A percentile compares a stretch with the other conserved stretches of the same genome.
Conservation (phyloP, 345 rosid species). For the Populus pruinosa region DNA sequence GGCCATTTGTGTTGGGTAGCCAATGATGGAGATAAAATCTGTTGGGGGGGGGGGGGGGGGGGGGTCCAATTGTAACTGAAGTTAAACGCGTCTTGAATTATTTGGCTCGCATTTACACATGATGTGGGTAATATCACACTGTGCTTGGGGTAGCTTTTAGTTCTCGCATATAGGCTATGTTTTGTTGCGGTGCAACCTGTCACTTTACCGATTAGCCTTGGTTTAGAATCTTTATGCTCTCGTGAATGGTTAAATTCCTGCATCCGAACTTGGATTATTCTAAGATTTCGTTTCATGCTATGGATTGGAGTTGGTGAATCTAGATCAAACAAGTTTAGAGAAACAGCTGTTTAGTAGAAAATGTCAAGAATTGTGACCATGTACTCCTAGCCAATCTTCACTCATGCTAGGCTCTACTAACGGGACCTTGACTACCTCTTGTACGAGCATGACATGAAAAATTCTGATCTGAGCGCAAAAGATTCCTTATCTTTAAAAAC, state of each 20-base stretch:
- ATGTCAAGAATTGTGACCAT: neutral
- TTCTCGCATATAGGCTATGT: neutral
- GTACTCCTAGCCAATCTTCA: neutral
- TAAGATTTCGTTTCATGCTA: neutral
- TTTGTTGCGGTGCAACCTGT: too few species aligned
- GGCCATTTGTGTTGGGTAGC: slow-evolving; percentile 4
- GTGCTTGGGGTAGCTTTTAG: neutral
- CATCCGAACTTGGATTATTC: neutral
- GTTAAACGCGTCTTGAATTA: neutral
- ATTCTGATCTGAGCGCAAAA: neutral
- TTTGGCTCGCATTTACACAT: neutral
- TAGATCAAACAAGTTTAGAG: neutral
- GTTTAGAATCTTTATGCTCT: neutral
- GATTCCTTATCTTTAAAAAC: neutral
- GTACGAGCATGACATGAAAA: too few species aligned
- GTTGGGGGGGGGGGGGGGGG: slow-evolving; percentile 3
- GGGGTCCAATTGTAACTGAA: slow-evolving; percentile 13
- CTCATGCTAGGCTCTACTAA: too few species aligned
- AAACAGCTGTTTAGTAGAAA: neutral
- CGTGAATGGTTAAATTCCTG: neutral
- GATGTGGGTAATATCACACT: neutral
- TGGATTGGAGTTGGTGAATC: neutral
- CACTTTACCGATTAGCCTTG: too few species aligned
- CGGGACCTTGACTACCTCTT: too few species aligned
- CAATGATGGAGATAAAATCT: neutral